These are phyloP conservation scores for Tylopilus cervinicoccineus DNA, from an alignment of 768 basidiomycete species.

Conservation along the genomic window DNA sequence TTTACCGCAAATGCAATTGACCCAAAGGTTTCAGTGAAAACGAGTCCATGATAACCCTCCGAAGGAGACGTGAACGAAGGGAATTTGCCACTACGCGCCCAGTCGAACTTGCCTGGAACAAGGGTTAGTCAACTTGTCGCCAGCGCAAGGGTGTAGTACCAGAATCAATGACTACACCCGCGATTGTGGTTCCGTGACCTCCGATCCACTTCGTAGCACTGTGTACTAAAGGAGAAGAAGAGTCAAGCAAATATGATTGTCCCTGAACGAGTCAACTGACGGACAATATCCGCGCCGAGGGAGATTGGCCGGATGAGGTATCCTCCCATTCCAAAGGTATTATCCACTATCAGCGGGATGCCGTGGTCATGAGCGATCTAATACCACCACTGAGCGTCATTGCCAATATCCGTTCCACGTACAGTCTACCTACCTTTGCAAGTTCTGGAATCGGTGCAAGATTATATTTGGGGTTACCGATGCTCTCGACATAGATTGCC, in stretches of 20 bases:
- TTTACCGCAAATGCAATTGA: slow-evolving; percentile 48
- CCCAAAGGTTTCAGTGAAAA: slow-evolving; percentile 50
- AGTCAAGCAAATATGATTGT: background rate
- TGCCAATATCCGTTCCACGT: background rate
- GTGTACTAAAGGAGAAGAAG: slow-evolving; percentile 34
- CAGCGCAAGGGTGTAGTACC: slow-evolving; percentile 33
- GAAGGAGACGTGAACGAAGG: slow-evolving; percentile 52
- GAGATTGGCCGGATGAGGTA: slow-evolving; percentile 53
- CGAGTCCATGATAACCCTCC: slow-evolving; percentile 54
- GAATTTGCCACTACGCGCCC: slow-evolving; percentile 49
- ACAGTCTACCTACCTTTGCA: slow-evolving; percentile 40
- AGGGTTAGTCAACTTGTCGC: background rate
- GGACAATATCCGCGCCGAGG: slow-evolving; percentile 54
- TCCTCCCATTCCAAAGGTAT: slow-evolving; percentile 61
- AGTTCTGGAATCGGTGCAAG: slow-evolving; percentile 53
- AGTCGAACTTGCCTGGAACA: slow-evolving; percentile 51
- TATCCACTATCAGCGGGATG: slow-evolving; percentile 64
- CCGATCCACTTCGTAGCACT: slow-evolving; percentile 68
- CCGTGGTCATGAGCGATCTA: slow-evolving; percentile 57
- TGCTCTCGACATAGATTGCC: slow-evolving; percentile 55
- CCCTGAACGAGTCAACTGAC: slow-evolving; percentile 20
- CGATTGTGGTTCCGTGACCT: slow-evolving; percentile 65
- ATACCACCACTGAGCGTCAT: background rate
- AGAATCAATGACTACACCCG: slow-evolving; percentile 57
- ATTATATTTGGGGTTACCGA: slow-evolving; percentile 60